Evolutionary conservation across 2,329 filamentous ascomycete species (phyloP).

Genomic region (Fusarium acutatum): DNA sequence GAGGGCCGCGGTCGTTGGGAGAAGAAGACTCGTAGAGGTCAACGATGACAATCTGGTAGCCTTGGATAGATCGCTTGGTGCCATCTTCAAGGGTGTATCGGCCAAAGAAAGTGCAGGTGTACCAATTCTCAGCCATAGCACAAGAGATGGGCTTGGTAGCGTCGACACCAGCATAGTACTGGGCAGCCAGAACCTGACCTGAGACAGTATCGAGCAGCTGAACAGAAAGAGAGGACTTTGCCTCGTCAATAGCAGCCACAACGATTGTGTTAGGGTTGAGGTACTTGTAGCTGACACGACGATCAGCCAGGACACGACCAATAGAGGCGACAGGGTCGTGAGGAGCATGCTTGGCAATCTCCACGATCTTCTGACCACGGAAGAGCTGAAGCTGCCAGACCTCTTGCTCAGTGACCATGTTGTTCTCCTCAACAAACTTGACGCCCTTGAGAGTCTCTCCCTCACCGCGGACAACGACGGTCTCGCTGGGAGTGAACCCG

Average conservation of each 20-base stretch:
- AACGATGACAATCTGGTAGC: constrained; percentile 84
- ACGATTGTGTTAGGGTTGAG: constrained; percentile 87
- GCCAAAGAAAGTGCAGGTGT: constrained; percentile 81
- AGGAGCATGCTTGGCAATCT: constrained; percentile 71
- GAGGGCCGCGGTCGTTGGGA: constrained; percentile 84
- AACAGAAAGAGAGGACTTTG: constrained; percentile 68
- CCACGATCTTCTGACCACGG: constrained; percentile 71
- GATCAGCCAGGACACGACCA: constrained; percentile 89
- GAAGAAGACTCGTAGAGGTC: constrained; percentile 90
- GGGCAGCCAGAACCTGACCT: constrained; percentile 78
- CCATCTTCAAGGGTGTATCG: constrained; percentile 66
- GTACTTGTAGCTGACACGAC: constrained; percentile 97
- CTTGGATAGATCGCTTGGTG: constrained; percentile 70
- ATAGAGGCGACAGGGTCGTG: constrained; percentile 95
- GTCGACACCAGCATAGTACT: constrained; percentile 78
- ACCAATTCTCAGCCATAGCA: constrained; percentile 93
- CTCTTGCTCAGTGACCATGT: constrained; percentile 55
- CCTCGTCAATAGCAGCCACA: constrained; percentile 72
- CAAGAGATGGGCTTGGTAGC: constrained; percentile 76
- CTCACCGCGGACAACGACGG: constrained; percentile 61
- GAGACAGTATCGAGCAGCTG: constrained; percentile 89
- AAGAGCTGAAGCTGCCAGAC: constrained; percentile 79
- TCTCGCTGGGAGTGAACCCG: constrained; percentile 59
- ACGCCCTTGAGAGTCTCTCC: constrained; percentile 64
- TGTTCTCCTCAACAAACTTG: constrained; percentile 56